A percentile compares a stretch with the other conserved stretches of the same genome.
Evolutionary conservation across 768 basidiomycete genomes (phyloP).

Genomic region (Omphalotus guepiniiformis): DNA sequence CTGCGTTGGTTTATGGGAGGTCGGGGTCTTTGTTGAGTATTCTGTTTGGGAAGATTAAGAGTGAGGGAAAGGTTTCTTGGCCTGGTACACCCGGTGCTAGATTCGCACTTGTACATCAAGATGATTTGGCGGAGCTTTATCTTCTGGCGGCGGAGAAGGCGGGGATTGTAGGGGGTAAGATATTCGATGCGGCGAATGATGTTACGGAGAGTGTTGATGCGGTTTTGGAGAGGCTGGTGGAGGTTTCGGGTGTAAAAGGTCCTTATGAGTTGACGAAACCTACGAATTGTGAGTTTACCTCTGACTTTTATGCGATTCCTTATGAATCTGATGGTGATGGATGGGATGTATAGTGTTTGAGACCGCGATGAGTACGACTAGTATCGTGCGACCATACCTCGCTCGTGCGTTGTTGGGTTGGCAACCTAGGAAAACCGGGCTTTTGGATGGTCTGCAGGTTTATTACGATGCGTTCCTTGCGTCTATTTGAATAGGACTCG

Average conservation of each 20-base stretch:
- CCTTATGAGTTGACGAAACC: constrained; percentile 32
- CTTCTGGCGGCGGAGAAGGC: constrained; percentile 36
- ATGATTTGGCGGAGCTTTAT: constrained; percentile 44
- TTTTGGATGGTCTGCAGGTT: constrained; percentile 38
- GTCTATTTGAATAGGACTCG: too few relatives aligned
- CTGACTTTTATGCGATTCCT: background rate
- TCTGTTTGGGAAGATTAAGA: constrained; percentile 23
- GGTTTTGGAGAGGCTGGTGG: constrained; percentile 31
- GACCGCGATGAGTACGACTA: constrained; percentile 26
- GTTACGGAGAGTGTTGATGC: constrained; percentile 36
- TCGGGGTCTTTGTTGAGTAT: constrained; percentile 30
- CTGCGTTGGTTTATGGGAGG: constrained; percentile 38
- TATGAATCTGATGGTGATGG: background rate
- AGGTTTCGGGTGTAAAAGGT: constrained; percentile 32
- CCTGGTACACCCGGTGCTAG: constrained; percentile 31
- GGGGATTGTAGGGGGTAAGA: constrained; percentile 29
- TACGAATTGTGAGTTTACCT: constrained; percentile 26
- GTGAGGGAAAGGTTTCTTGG: constrained; percentile 27
- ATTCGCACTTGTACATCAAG: constrained; percentile 31
- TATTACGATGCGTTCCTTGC: constrained; percentile 33
- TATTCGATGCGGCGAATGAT: constrained; percentile 39
- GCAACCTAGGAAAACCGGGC: constrained; percentile 34
- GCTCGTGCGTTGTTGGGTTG: constrained; percentile 40
- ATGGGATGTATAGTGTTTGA: constrained; percentile 30
- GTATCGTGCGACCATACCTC: constrained; percentile 31